Base-by-base conservation (phyloP, 495 filamentous ascomycete genomes). In the Penicillium ochrochloron region DNA sequence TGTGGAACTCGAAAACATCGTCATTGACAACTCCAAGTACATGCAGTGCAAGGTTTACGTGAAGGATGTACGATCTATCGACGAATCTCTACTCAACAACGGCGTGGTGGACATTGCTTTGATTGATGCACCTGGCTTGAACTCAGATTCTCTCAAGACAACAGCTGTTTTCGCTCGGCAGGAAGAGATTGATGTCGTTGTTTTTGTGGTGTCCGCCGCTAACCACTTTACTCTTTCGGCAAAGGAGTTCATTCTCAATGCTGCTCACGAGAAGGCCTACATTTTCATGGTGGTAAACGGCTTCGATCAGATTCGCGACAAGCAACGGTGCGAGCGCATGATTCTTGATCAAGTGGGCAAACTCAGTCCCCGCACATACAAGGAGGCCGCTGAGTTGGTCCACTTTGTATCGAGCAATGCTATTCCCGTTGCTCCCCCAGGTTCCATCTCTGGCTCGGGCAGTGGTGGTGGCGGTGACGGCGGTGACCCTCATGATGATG, bases 241-340 rank as follows among this genome's bases (percentile, higher is more conserved):
- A 12, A 97, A 92, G 73, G 93, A 99, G 65, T 99, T 99, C 73
- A 97, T 99, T 64, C 88, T 91, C 80, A 94, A 94, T 60, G 95
- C 95, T 11, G 96, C 95, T 15, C 87, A 93, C 51, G 95, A 99
- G 72, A 99, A 99, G 73, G 94, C 94, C 14, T 98, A 99, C 70
- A 94, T 99, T 67, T 99, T 99, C 81, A 95, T 99, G 79, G 95
- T 98, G 10, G 95, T 98, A 54, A 99, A 99, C 73, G 93, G 94
- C 34, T 99, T 92, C 68, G 96, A 99, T 76, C 90, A 91, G 65
- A 97, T 99, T 69, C 83, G 88, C 63, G 92, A 98, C 76, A 95
- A 98, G 79, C 85, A 90, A 57, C 77, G 88, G 61, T 93, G 91
- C 69, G 88, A 97, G 72, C 90, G 93, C 69, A 88, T 94, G 88